phyloP scores from a whole-genome alignment of 352 stramenopile genomes.

The Peronospora farinosa region DNA sequence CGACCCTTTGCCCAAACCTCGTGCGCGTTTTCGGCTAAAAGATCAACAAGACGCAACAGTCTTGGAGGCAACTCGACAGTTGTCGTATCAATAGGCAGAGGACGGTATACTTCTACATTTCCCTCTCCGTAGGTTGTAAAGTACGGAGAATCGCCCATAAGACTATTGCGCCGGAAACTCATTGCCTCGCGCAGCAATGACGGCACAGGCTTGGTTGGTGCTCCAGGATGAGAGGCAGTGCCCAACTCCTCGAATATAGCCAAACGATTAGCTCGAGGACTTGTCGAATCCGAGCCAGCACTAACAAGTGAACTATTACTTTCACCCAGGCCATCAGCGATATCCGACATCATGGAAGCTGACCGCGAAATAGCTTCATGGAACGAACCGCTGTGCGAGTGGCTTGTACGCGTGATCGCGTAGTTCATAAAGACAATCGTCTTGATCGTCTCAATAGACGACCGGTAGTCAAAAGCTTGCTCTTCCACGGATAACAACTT shows the following conservation, averaged over 20 bases:
- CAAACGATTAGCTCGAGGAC: conserved; percentile 23
- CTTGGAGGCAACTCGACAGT: conserved; percentile 56
- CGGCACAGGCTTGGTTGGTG: conserved; percentile 42
- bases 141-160: conserved; percentile 76
- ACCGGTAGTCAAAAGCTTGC: conserved; percentile 79
- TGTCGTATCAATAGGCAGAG: conserved; percentile 72
- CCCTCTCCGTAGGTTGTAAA: conserved; percentile 62
- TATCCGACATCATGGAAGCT: conserved; percentile 57
- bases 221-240: conserved; percentile 21
- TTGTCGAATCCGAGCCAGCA: conserved; percentile 20
- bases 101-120: conserved; percentile 57
- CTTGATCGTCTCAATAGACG: conserved; percentile 85
- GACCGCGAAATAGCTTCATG: conserved; percentile 61
- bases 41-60: conserved; percentile 66
- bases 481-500: conserved; percentile 73
- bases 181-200: conserved; percentile 62
- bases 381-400: conserved; percentile 49
- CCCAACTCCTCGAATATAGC: conserved; percentile 29
- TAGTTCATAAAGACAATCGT: conserved; percentile 88
- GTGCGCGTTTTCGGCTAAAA: conserved; percentile 81
- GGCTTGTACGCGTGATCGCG: conserved; percentile 49
- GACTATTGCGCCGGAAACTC: conserved; percentile 68
- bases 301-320: conserved; percentile 33
- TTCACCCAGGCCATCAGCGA: conserved; percentile 22
- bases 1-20: conserved; percentile 83